Evolutionary conservation across 495 filamentous ascomycete species (phyloP), one percentile per base, ranked within the genome.

Genomic region (Neurospora tetrasperma): DNA sequence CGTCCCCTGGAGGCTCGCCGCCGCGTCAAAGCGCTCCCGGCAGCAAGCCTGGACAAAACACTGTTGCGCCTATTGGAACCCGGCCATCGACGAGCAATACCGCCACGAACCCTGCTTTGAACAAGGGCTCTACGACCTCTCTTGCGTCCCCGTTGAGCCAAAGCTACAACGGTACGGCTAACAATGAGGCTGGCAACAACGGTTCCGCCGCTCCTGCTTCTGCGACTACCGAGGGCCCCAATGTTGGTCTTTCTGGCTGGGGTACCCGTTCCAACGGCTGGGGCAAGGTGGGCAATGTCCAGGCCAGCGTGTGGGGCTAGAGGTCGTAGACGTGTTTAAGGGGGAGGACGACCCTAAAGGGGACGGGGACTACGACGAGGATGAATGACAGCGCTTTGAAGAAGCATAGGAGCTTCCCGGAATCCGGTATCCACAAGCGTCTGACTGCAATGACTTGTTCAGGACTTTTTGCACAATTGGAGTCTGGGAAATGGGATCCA

Each of bases 61-160:
- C 89, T 23, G 93, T 98, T 23, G 95, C 94, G 18, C 95, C 96
- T 31, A 99, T 99, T 76, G 96, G 96, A 46, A 97, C 96, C 69
- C 90, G 96, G 40, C 96, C 94, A 0, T 83, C 86, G 35, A 86
- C 73, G 14, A 79, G 83, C 42, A 81, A 86, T 74, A 77, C 79
- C 66, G 88, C 90, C 74, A 79, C 84, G 12, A 95, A 94, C 80
- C 85, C 90, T 16, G 87, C 87, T 18, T 80, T 94, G 76, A 93
- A 88, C 85, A 97, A 96, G 86, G 91, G 94, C 38, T 91, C 94
- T 2, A 97, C 91, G 5, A 96, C 94, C 18, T 94, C 96, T 71
- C 86, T 98, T 27, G 92, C 94, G 31, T 97, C 94, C 40, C 94
- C 96, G 5, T 82, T 98, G 43, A 91, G 89, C 81, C 94, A 94